These are phyloP conservation scores for Herpotrichia juniperi DNA, from an alignment of 2,329 filamentous ascomycete species.

Conservation along the genomic window DNA sequence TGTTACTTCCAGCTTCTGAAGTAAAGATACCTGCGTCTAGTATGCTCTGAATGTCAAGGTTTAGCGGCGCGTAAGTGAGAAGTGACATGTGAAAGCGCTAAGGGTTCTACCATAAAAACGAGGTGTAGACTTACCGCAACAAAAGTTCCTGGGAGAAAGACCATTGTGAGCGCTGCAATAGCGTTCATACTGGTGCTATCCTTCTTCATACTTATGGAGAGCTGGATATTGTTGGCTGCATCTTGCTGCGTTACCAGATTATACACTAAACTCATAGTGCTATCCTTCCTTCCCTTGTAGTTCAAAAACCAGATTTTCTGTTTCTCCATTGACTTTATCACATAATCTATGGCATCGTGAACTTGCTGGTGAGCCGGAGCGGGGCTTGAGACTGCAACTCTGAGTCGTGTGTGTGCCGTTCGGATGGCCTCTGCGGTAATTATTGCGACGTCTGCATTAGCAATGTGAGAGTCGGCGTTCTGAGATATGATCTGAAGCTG, in stretches of 20 bases:
- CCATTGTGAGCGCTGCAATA: constrained; percentile 41
- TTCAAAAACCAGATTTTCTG: constrained; percentile 29
- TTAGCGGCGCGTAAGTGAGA: too few species aligned
- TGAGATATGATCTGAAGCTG: constrained; percentile 38
- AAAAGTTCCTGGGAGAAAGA: constrained; percentile 28
- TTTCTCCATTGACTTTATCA: constrained; percentile 34
- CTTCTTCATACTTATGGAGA: constrained; percentile 29
- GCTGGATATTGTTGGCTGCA: constrained; percentile 33
- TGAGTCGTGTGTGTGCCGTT: constrained; percentile 13
- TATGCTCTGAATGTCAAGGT: not conserved
- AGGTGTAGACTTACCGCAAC: constrained; percentile 4
- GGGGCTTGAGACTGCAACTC: constrained; percentile 6
- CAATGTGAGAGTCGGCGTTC: constrained; percentile 32
- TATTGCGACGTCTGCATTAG: constrained; percentile 33
- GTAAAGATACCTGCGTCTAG: constrained; percentile 4
- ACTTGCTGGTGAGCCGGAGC: constrained; percentile 3
- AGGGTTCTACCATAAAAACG: too few species aligned
- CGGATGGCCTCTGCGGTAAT: constrained; percentile 27
- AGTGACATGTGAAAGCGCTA: too few species aligned
- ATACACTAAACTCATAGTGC: constrained; percentile 22
- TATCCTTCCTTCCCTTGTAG: constrained; percentile 23
- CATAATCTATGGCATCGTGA: constrained; percentile 27
- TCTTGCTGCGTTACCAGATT: constrained; percentile 39
- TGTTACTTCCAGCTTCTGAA: constrained; percentile 3
- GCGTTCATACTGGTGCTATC: constrained; percentile 39